phyloP scores from a whole-genome alignment of 75 land plant genomes.

The Cryptomeria japonica region DNA sequence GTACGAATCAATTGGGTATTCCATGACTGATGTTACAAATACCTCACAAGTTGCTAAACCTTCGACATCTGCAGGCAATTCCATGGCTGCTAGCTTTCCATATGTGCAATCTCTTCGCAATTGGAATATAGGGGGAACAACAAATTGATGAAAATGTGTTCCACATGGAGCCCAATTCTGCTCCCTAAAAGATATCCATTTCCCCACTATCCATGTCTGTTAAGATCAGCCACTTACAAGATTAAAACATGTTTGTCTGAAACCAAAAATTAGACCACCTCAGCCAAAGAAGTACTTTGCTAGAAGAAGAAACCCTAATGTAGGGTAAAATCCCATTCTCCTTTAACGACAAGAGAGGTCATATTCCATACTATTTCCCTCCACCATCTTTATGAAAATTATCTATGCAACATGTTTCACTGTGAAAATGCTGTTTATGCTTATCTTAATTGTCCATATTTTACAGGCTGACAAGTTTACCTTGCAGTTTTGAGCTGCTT shows the following conservation, averaged over 20 bases:
- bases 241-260: too few species aligned
- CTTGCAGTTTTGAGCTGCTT: conserved; percentile 88
- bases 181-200: conserved; percentile 67
- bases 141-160: conserved; percentile 80
- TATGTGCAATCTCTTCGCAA: conserved; percentile 73
- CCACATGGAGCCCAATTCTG: conserved; percentile 76
- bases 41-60: conserved; percentile 89
- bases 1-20: neutral
- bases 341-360: too few species aligned
- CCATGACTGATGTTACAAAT: neutral
- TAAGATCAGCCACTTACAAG: neutral
- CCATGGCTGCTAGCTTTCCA: conserved; percentile 80
- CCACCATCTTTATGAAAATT: too few species aligned
- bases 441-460: neutral
- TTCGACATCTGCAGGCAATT: conserved; percentile 61
- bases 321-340: neutral
- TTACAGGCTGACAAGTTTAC: conserved; percentile 15
- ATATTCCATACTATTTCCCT: too few species aligned
- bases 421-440: neutral
- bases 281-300: neutral
- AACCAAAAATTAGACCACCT: neutral
- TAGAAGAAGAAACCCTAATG: neutral
- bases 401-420: neutral
- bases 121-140: conserved; percentile 59
- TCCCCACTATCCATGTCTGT: conserved; percentile 89